A percentile compares a stretch with the other conserved stretches of the same genome.
These are phyloP conservation scores for Sphagnum contortum DNA, from an alignment of 225 moss, liverwort and hornwort genomes.

Conservation along the genomic window DNA sequence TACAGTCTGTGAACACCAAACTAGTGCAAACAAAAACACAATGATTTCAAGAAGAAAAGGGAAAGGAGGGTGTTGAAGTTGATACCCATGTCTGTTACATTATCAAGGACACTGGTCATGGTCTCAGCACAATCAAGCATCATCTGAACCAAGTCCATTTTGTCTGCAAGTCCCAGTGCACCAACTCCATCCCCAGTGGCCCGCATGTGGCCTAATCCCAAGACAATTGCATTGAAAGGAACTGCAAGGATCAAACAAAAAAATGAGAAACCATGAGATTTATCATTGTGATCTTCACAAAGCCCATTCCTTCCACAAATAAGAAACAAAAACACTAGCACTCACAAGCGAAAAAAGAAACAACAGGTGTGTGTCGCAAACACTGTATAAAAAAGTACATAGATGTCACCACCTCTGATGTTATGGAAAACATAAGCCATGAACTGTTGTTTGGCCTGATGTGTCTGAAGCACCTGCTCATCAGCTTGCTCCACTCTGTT, in stretches of 20 bases:
- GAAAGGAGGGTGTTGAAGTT: not conserved
- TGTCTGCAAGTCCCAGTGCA: not conserved
- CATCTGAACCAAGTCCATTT: not conserved
- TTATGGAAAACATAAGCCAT: too few species aligned
- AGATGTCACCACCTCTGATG: too few species aligned
- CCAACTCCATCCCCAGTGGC: not conserved
- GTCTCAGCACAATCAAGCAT: not conserved
- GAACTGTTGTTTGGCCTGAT: too few species aligned
- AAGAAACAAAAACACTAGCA: too few species aligned
- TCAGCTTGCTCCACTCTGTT: too few species aligned
- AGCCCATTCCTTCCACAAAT: too few species aligned
- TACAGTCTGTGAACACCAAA: not conserved
- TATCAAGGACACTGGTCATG: not conserved
- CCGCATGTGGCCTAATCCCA: not conserved
- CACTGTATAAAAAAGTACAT: too few species aligned
- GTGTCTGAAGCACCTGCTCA: too few species aligned
- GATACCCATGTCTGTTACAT: not conserved
- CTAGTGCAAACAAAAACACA: not conserved
- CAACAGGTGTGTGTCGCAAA: too few species aligned
- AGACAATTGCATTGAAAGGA: constrained; percentile 9
- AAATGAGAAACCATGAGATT: too few species aligned
- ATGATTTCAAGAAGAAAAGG: not conserved
- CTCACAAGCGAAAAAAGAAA: too few species aligned
- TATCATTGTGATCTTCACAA: too few species aligned
- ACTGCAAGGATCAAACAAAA: constrained; percentile 6